Conservation (phyloP, 306 rosid species). For the Acacia confusa region DNA sequence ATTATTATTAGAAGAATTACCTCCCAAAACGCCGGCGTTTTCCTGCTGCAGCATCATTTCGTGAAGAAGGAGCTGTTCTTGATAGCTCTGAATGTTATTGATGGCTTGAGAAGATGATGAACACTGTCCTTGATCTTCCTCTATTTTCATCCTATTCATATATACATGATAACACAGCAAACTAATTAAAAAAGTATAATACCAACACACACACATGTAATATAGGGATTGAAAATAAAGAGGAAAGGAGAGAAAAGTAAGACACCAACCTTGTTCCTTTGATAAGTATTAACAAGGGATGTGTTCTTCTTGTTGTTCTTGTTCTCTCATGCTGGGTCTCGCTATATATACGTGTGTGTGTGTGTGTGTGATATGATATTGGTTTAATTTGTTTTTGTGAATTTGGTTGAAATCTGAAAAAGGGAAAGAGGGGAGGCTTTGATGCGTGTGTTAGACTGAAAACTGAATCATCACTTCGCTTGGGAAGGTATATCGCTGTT, state of each 20-base stretch:
- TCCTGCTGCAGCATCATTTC: slow-evolving; percentile 52
- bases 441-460: slow-evolving; percentile 10
- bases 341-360: not conserved
- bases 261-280: slow-evolving; percentile 36
- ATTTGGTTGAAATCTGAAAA: not conserved
- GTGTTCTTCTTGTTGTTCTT: not conserved
- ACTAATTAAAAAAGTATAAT: not conserved
- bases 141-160: slow-evolving; percentile 44
- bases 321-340: slow-evolving; percentile 20
- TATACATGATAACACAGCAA: not conserved
- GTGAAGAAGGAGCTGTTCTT: slow-evolving; percentile 66
- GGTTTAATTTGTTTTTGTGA: slow-evolving; percentile 1
- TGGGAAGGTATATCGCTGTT: slow-evolving; percentile 37
- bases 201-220: not conserved
- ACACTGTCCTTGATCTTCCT: slow-evolving; percentile 67
- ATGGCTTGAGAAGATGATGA: slow-evolving; percentile 45
- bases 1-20: not conserved
- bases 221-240: slow-evolving; percentile 36
- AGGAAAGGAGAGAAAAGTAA: slow-evolving; percentile 17
- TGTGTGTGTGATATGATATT: not conserved
- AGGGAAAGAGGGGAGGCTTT: not conserved
- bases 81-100: slow-evolving; percentile 54
- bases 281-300: slow-evolving; percentile 30
- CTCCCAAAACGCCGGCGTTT: slow-evolving; percentile 40
- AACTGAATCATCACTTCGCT: slow-evolving; percentile 39